Percentiles rank a stretch among this genome's conserved stretches.
Evolutionary conservation across 176 grass and related monocot species (phyloP).

Genomic region (Poa pratensis): DNA sequence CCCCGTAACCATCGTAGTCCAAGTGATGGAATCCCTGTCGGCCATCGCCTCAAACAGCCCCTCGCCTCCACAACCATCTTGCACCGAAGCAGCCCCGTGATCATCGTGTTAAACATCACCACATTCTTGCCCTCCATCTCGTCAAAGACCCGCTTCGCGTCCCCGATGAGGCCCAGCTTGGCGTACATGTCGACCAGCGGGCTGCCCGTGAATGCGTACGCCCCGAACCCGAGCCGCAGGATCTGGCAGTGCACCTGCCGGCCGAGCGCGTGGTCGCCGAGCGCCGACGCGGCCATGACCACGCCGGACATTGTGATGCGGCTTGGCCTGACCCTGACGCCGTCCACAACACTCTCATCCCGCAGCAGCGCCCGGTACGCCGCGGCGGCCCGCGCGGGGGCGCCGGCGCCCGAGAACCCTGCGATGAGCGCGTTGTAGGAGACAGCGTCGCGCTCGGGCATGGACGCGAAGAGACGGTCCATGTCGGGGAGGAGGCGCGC

Average conservation of each 20-base stretch:
- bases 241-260: conserved; percentile 63
- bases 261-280: conserved; percentile 36
- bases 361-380: conserved; percentile 42
- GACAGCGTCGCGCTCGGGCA: conserved; percentile 45
- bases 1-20: conserved; percentile 70
- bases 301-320: conserved; percentile 63
- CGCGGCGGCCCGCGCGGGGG: not conserved
- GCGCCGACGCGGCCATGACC: conserved; percentile 47
- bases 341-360: conserved; percentile 22
- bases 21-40: conserved; percentile 58
- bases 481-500: conserved; percentile 23
- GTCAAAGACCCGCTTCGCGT: conserved; percentile 55
- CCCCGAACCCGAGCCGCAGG: conserved; percentile 51
- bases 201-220: conserved; percentile 53
- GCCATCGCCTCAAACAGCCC: conserved; percentile 47
- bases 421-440: conserved; percentile 69
- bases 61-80: conserved; percentile 48
- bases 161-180: conserved; percentile 45
- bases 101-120: conserved; percentile 62
- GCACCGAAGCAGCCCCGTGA: conserved; percentile 58
- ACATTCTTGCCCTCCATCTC: conserved; percentile 50
- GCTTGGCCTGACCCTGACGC: conserved; percentile 33
- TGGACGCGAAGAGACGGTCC: conserved; percentile 45
- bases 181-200: conserved; percentile 68
- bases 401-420: conserved; percentile 36